Base-by-base conservation (phyloP, 2,329 filamentous ascomycete genomes). In the Fusarium paranaense region DNA sequence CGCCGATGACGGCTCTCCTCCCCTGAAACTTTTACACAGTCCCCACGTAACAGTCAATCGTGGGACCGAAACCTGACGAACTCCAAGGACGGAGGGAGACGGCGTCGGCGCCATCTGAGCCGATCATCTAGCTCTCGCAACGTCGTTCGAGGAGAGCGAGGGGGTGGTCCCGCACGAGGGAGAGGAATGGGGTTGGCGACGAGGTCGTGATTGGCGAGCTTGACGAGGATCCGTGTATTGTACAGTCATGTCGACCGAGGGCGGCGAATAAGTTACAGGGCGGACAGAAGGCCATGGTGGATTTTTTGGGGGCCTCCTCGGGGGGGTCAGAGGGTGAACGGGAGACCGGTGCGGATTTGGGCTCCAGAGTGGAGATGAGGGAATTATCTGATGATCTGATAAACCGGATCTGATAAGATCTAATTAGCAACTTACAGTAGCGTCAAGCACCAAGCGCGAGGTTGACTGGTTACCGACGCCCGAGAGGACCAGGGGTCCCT, bases 361-460 rank as follows among this genome's bases (percentile, higher is more conserved):
- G 66, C 64, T 67, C 59, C 66, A 62, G 63, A 71, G 80, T 81
- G 81, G 80, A 77, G 80, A 80, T 79, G 83, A 84, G 83, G 81
- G 81, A 82, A 82, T 84, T 86, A 87, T 87, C 86, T 85, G 86
- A 87, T 87, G 81, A 88, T 88, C 87, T 86, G 86, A 88, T 88
- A 87, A 87, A 86, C 80, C 77, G 81, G 80, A 83, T 83, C 82
- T 78, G 81, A 84, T 83, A 84, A 84, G 81, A 84, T 83, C 79
- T 77, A 77, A 76, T 69, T 70, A 74, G 67, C 67, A 64, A 69
- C 50, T 63, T 65, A 65, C 63, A 75, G 72, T 75, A 75, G 72
- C 72, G 72, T 57, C 67, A 50, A 61, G 35, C 69, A 70, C 69
- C 71, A 73, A 56, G 47, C 72, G 69, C 54, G 47, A 74, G 72